Evolutionary conservation across 2,329 filamentous ascomycete genomes (phyloP).

Genomic region (Cytospora mali): DNA sequence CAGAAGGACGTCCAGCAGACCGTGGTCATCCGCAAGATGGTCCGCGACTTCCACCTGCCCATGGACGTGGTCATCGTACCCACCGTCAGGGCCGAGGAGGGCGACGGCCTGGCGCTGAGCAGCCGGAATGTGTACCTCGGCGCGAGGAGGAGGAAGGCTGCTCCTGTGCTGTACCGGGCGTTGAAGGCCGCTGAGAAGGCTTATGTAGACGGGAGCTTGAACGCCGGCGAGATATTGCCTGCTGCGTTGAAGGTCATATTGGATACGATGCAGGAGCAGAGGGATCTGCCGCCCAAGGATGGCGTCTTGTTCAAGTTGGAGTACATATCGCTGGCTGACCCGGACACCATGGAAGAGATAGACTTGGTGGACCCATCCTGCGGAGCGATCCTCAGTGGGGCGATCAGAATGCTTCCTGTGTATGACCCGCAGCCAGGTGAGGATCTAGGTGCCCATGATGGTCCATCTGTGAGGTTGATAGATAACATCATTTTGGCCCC

Average conservation of each 20-base stretch:
- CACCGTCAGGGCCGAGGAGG: slow-evolving; percentile 67
- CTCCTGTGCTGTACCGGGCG: slow-evolving; percentile 70
- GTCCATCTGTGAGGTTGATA: slow-evolving; percentile 82
- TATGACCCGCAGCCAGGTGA: slow-evolving; percentile 72
- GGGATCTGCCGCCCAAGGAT: slow-evolving; percentile 57
- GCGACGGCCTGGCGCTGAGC: slow-evolving; percentile 85
- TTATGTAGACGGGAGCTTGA: slow-evolving; percentile 58
- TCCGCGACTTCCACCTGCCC: slow-evolving; percentile 82
- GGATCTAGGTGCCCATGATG: slow-evolving; percentile 71
- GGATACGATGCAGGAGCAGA: slow-evolving; percentile 61
- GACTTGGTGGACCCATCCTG: slow-evolving; percentile 66
- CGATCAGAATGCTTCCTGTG: slow-evolving; percentile 84
- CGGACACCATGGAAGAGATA: slow-evolving; percentile 79
- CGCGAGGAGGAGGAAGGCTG: slow-evolving; percentile 68
- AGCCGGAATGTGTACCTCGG: slow-evolving; percentile 95
- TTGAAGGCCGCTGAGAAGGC: slow-evolving; percentile 70
- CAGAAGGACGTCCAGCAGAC: slow-evolving; percentile 99
- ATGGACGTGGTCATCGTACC: slow-evolving; percentile 72
- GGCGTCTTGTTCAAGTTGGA: slow-evolving; percentile 80
- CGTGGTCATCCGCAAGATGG: slow-evolving; percentile 83
- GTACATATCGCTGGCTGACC: slow-evolving; percentile 89
- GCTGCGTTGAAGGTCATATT: slow-evolving; percentile 66
- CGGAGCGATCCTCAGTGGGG: slow-evolving; percentile 86
- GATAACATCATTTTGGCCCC: slow-evolving; percentile 82
- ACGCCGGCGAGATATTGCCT: slow-evolving; percentile 69